Base-by-base conservation (phyloP, 495 filamentous ascomycete species). In the Neurospora sp. region DNA sequence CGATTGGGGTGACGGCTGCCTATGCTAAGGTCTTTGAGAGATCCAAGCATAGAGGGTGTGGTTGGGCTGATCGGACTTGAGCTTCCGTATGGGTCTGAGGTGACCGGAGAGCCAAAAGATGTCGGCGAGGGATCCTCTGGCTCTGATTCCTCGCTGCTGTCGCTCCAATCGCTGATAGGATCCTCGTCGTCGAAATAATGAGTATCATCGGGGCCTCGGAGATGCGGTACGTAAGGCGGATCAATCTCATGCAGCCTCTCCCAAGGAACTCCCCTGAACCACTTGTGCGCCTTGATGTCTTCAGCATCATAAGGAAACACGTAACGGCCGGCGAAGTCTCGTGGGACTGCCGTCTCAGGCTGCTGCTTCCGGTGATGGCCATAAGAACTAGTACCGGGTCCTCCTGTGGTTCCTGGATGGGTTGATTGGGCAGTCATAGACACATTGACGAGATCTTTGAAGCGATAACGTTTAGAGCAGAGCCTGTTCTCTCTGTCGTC, bases 111-210 rank as follows among this genome's bases (percentile, higher is more conserved):
- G 53, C 53, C 14, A 65, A 65, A 16, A 65, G 12, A 18, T 31
- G 53, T 31, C 53, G 53, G 53, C 4, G 53, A 65, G 14, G 27
- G 53, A 35, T 69, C 53, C 45, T 76, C 77, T 20, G 82, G 79
- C 22, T 84, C 83, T 31, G 86, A 85, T 48, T 76, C 71, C 18
- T 87, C 83, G 12, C 53, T 65, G 70, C 76, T 80, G 40, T 83
- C 82, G 8, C 82, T 85, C 79, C 83, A 86, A 73, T 87, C 85
- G 42, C 85, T 89, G 72, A 92, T 87, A n/a, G 88, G 83, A 44
- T 90, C 89, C 74, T 91, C 90, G 70, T 95, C 91, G 70, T 96
- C 92, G 74, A 97, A 97, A 79, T 97, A 97, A 72, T 92, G 90
- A 14, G 94, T 97, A 75, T 97, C 93, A 72, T 95, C 93, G 76